Evolutionary conservation across 2,329 filamentous ascomycete species (phyloP).

Genomic region (Cercospora janseana): DNA sequence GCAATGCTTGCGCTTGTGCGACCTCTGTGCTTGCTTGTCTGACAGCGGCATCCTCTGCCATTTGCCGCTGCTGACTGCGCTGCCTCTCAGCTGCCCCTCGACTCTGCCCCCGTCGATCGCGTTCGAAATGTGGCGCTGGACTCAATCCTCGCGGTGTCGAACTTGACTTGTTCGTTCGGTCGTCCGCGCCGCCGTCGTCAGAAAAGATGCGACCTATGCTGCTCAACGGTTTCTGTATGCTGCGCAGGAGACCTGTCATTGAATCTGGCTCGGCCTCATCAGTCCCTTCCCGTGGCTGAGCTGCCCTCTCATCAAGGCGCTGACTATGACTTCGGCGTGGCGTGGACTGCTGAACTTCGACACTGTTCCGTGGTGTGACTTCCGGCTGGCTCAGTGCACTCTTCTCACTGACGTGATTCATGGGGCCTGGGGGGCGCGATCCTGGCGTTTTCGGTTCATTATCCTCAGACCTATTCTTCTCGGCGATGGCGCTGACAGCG

Average conservation of each 20-base stretch:
- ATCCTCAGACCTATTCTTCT: slow-evolving; percentile 69
- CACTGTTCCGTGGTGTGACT: slow-evolving; percentile 58
- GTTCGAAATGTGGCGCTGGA: slow-evolving; percentile 37
- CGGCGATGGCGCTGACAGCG: slow-evolving; percentile 91
- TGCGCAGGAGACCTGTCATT: slow-evolving; percentile 79
- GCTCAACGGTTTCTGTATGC: slow-evolving; percentile 85
- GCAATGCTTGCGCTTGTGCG: slow-evolving; percentile 80
- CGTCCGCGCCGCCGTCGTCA: slow-evolving; percentile 53
- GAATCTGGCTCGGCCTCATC: slow-evolving; percentile 65
- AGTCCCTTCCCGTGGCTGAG: slow-evolving; percentile 22
- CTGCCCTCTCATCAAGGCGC: slow-evolving; percentile 35
- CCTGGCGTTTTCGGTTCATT: slow-evolving; percentile 36
- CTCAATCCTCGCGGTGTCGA: slow-evolving; percentile 51
- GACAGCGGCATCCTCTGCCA: slow-evolving; percentile 84
- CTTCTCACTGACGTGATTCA: slow-evolving; percentile 46
- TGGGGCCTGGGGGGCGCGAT: slow-evolving; percentile 38
- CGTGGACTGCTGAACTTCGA: slow-evolving; percentile 59
- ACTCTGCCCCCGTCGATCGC: slow-evolving; percentile 24
- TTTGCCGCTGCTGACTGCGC: slow-evolving; percentile 41
- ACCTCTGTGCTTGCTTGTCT: slow-evolving; percentile 86
- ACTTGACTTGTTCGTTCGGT: slow-evolving; percentile 36
- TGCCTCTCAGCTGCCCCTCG: slow-evolving; percentile 29
- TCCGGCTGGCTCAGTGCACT: slow-evolving; percentile 54
- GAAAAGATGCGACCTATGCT: slow-evolving; percentile 95
- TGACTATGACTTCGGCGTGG: slow-evolving; percentile 58